Base-by-base conservation (phyloP, 2,329 filamentous ascomycete species). In the Sporothrix pseudoabietina region DNA sequence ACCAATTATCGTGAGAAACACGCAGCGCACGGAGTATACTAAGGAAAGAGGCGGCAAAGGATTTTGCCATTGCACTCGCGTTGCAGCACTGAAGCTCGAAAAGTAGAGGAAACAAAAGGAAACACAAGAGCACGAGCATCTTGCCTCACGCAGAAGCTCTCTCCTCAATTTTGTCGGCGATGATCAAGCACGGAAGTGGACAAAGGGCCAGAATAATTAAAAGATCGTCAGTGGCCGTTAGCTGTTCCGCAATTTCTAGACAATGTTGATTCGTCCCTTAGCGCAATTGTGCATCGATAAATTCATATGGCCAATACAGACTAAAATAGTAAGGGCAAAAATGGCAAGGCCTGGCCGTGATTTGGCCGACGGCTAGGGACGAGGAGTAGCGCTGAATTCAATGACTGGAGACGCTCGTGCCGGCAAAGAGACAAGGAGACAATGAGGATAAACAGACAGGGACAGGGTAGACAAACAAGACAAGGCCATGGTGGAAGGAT, bases 401-500 rank as follows among this genome's bases (percentile, higher is more conserved):
- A 3, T n/a, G 35, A 35, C 57, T 39, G 41, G 57, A 22, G 57
- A 63, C 57, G 57, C 57, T 63, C 41, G 57, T 63, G 57, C 26
- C 57, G 57, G 57, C 57, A 35, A 57, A 26, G 4, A 32, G 57
- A 41, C 26, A 63, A 30, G 32, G 44, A 16, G 44, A 49, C 14
- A 44, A 14, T 4, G 41, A 44, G 44, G 41, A 49, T 14, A 35
- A 35, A 35, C 2, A 35, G 35, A 35, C 35, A 35, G 35, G 35
- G 35, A 35, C 35, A 35, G 35, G 35, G 35, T 35, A 35, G 35
- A 8, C 35, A 35, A 57, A 26, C 54, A 30, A 61, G 12, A 35
- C 32, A 49, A 49, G 57, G 57, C 26, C 14, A n/a, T 4, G 30
- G 5, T 10, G 26, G 57, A 26, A 47, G 26, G 41, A 49, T 68